These are phyloP conservation scores for Aspergillus clavatus DNA, from an alignment of 2,329 filamentous ascomycete species.

Conservation along the genomic window DNA sequence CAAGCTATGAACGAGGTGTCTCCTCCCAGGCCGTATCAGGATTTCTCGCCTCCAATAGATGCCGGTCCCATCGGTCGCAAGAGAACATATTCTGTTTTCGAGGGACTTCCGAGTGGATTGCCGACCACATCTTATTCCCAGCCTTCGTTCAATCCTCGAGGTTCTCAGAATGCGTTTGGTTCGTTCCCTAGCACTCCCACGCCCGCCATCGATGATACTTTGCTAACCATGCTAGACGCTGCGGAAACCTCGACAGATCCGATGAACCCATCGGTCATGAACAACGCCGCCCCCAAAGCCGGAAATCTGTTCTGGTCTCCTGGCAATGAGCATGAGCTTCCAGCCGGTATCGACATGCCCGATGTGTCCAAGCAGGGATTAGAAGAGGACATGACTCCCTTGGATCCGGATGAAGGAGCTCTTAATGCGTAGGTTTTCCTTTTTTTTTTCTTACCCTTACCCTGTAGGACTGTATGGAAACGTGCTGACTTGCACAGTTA, in stretches of 20 bases:
- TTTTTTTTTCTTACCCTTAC: background rate
- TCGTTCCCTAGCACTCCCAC: constrained; percentile 7
- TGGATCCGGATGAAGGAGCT: constrained; percentile 37
- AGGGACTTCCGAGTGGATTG: constrained; percentile 42
- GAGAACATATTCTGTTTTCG: constrained; percentile 47
- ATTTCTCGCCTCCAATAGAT: constrained; percentile 50
- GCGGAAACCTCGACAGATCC: constrained; percentile 29
- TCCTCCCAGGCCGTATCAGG: constrained; percentile 45
- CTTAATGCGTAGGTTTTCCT: constrained; percentile 35
- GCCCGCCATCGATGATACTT: background rate
- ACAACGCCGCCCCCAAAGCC: constrained; percentile 29
- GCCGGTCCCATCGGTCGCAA: constrained; percentile 41
- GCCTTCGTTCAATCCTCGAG: constrained; percentile 32
- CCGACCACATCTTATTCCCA: constrained; percentile 40
- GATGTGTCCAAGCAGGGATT: constrained; percentile 29
- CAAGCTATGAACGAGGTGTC: constrained; percentile 40
- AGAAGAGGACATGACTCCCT: constrained; percentile 32
- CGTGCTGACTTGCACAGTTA: constrained; percentile 29
- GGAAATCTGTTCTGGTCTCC: constrained; percentile 38
- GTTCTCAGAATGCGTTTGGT: constrained; percentile 34
- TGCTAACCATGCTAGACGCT: constrained; percentile 17
- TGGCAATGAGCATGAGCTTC: constrained; percentile 29
- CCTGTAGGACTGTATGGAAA: background rate
- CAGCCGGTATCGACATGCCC: constrained; percentile 28
- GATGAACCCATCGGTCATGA: constrained; percentile 35